phyloP scores from a whole-genome alignment of 768 basidiomycete genomes.

The Tulasnella sp. region DNA sequence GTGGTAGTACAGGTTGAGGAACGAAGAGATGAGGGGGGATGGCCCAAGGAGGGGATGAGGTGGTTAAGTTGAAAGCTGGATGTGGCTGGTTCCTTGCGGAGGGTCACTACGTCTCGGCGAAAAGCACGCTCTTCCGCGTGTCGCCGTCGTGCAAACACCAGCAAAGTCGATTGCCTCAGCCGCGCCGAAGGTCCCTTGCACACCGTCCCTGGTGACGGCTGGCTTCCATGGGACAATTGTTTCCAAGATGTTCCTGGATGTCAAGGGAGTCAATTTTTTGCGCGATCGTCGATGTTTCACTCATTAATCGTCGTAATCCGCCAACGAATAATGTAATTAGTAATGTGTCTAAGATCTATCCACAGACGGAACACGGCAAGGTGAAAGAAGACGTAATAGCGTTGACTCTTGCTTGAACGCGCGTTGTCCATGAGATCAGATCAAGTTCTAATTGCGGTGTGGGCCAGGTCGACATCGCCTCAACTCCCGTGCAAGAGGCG shows the following conservation, averaged over 20 bases:
- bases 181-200: neutral
- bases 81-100: neutral
- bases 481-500: slow-evolving; percentile 1
- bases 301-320: neutral
- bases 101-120: neutral
- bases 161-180: neutral
- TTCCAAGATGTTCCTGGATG: neutral
- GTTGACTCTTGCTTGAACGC: neutral
- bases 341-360: neutral
- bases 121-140: slow-evolving; percentile 7
- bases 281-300: no score
- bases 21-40: neutral
- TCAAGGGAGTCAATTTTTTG: neutral
- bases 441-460: neutral
- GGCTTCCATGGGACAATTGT: neutral
- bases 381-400: neutral
- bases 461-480: neutral
- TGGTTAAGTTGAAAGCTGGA: neutral
- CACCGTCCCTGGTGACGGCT: neutral
- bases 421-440: neutral
- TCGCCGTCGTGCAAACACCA: neutral
- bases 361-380: neutral
- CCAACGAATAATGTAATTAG: neutral
- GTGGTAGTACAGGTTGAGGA: neutral
- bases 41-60: neutral